Conservation (phyloP, 139 green algal species). For the Limnomonas spitsbergensis region DNA sequence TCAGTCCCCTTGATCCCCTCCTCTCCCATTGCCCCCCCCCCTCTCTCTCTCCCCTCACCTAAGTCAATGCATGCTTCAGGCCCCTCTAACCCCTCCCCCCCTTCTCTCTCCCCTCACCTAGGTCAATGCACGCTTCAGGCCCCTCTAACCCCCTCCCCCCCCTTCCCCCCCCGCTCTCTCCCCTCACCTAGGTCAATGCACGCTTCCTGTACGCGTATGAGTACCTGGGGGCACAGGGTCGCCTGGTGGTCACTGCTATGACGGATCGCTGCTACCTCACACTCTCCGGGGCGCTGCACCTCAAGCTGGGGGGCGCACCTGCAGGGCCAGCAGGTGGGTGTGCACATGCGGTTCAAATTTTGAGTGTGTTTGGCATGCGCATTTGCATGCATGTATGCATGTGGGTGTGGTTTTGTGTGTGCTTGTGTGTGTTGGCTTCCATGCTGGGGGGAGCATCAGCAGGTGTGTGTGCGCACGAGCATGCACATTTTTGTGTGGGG, state of each 20-base stretch:
- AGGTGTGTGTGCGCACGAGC: no score
- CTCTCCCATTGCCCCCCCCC: neutral
- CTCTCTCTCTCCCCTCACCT: neutral
- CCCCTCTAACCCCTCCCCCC: neutral
- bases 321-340: conserved; percentile 55
- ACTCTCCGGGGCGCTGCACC: conserved; percentile 77
- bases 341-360: conserved; percentile 2
- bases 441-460: no score
- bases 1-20: no score
- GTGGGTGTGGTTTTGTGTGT: no score
- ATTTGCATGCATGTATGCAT: no score
- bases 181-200: conserved; percentile 61
- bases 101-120: conserved; percentile 20
- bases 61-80: conserved; percentile 61
- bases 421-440: no score
- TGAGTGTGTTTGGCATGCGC: no score
- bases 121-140: conserved; percentile 72
- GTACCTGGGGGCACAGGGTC: conserved; percentile 80
- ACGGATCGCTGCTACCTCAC: conserved; percentile 89
- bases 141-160: neutral
- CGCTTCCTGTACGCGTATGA: conserved; percentile 80
- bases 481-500: no score
- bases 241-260: conserved; percentile 86
- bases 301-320: conserved; percentile 81
- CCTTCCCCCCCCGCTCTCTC: neutral